Percentiles rank a stretch among this genome's conserved stretches.
These are phyloP conservation scores for Fusarium sp. DNA, from an alignment of 2,329 filamentous ascomycete species.

Conservation along the genomic window DNA sequence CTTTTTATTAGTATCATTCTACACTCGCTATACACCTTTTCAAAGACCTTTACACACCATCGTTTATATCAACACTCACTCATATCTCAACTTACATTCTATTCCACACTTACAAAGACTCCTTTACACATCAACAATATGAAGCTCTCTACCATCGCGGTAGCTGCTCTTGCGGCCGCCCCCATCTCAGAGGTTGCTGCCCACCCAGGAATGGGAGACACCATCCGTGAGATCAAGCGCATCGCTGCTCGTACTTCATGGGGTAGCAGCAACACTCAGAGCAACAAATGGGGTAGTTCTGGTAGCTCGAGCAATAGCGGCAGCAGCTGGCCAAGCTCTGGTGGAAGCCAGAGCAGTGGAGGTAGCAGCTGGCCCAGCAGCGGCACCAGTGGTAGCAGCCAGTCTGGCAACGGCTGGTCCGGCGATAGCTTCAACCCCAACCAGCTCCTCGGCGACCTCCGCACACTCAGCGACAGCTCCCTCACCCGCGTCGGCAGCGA, in stretches of 20 bases:
- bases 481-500: constrained; percentile 50
- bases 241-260: constrained; percentile 29
- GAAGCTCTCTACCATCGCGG: constrained; percentile 42
- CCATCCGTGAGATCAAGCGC: constrained; percentile 36
- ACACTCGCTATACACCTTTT: constrained; percentile 6
- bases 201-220: constrained; percentile 39
- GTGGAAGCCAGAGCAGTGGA: background rate
- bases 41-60: constrained; percentile 3
- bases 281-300: background rate
- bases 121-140: constrained; percentile 25
- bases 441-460: constrained; percentile 55
- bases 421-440: constrained; percentile 30
- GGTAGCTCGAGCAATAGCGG: background rate
- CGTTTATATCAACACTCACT: constrained; percentile 4
- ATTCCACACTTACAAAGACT: background rate
- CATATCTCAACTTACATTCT: background rate
- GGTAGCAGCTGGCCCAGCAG: background rate
- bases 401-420: constrained; percentile 15
- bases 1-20: constrained; percentile 8
- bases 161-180: constrained; percentile 35
- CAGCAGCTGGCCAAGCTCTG: background rate
- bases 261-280: constrained; percentile 10
- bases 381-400: background rate
- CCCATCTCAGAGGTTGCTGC: constrained; percentile 30
- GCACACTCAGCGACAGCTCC: constrained; percentile 42